Evolutionary conservation across 768 basidiomycete genomes (phyloP), one percentile per base, ranked within the genome.

Genomic region (Naganishia vaughanmartiniae): DNA sequence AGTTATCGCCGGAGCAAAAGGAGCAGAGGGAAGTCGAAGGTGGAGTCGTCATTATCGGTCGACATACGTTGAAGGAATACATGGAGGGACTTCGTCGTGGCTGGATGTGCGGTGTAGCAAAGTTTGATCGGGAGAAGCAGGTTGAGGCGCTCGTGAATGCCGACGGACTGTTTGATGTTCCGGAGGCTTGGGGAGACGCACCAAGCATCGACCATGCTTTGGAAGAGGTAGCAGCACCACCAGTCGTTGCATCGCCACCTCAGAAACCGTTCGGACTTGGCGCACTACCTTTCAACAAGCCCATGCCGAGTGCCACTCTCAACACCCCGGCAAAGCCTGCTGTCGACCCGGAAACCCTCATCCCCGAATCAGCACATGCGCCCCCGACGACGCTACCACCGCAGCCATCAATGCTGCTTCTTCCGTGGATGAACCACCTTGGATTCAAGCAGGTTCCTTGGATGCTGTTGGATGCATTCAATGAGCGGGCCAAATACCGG

Each of bases 401-500:
- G 0, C 87, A 89, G 46, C 91, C 95, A 0, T 89, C 95, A 1
- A 83, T 97, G 66, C 75, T 82, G 57, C 74, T 83, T 34, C 74
- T 83, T 0, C 82, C 83, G 15, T 83, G 81, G 76, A 76, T 71
- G 24, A 77, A 76, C 42, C 85, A 89, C 74, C 84, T 95, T 65
- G 93, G 93, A 9, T 85, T 94, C 77, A 86, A 85, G 33, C 90
- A 91, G 76, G 88, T 95, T 69, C 93, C 93, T 15, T 73, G 74
- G 21, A 94, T 95, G 92, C 86, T 95, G 56, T 89, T 88, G 87
- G 90, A 88, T 73, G 93, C 93, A 82, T 97, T 96, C 84, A 93
- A 92, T 78, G 89, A 90, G 78, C 88, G 93, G 10, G 83, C 87
- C 56, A 88, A 90, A 76, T 92, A 92, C n/a, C 85, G 82, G 7